Evolutionary conservation across 306 rosid species (phyloP), one percentile per base, ranked within the genome.

Genomic region (Senna siamea): DNA sequence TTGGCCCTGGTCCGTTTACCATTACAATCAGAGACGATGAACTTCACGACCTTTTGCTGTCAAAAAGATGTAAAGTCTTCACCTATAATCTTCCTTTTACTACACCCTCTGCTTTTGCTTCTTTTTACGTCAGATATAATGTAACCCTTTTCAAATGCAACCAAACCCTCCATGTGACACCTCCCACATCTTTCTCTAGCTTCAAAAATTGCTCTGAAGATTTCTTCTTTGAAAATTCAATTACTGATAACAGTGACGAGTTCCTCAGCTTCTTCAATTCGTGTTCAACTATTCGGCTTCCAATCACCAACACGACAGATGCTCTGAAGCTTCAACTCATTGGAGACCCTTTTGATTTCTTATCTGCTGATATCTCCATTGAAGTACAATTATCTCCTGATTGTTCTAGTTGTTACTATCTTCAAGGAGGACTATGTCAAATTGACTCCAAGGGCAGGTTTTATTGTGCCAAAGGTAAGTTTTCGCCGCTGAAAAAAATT

Each of bases 201-300:
- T 8, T 6, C 28, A 8, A 32, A 8, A 0, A 0, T 4, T 50
- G 72, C 20, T 2, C 9, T 4, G 54, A 66, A 7, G 17, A 43
- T 22, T 6, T 65, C 23, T 19, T 65, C 67, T 81, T 37, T 38
- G 12, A 9, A 2, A 32, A 1, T 8, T 32, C 65, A 32, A 2
- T 4, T 30, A 8, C 20, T 58, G 68, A 18, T 38, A 48, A 9
- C 4, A 37, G 40, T 62, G 26, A 4, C 9, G 48, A 12, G 62
- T 30, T 13, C 10, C 17, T 0, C 0, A 7, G 10, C 14, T 5
- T 14, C 18, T 35, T 43, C 8, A 35, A n/a, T 19, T 12, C 19
- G 7, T 80, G 87, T 61, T 59, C 79, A 6, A 9, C 13, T 1
- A 15, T 71, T 46, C 32, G 44, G 46, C 83, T 85, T 67, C 87